A percentile compares a stretch with the other conserved stretches of the same genome.
Conservation (phyloP, 805 yeast species). For the Kazachstania martiniae region DNA sequence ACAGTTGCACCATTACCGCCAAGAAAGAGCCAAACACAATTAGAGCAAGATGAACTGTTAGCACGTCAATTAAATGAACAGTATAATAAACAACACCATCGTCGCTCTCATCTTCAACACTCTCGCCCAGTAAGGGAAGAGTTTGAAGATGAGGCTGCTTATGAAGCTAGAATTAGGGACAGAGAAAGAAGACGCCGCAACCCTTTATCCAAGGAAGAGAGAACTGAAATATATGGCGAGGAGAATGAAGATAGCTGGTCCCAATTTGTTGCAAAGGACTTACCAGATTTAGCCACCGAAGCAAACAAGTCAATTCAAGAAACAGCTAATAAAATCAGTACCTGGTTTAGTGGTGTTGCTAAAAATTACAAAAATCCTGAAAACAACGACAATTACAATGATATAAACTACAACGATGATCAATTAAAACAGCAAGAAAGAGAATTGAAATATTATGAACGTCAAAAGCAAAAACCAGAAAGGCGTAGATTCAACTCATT, state of each 20-base stretch:
- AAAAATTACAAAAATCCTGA: constrained; percentile 13
- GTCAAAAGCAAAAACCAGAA: constrained; percentile 8
- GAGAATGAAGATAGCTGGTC: constrained; percentile 43
- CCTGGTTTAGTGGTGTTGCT: constrained; percentile 61
- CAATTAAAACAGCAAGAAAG: constrained; percentile 12
- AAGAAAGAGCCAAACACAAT: constrained; percentile 31
- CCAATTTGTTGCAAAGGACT: constrained; percentile 44
- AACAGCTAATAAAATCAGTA: constrained; percentile 61
- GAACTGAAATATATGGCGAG: constrained; percentile 19
- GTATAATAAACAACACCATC: constrained; percentile 27
- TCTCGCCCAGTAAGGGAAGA: constrained; percentile 7
- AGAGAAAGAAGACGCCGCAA: constrained; percentile 15
- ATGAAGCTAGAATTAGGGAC: constrained; percentile 20
- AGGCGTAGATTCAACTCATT: constrained; percentile 24
- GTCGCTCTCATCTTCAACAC: constrained; percentile 4
- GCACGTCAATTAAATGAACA: constrained; percentile 74
- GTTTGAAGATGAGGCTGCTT: constrained; percentile 12
- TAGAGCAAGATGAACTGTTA: constrained; percentile 65
- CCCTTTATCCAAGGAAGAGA: constrained; percentile 8
- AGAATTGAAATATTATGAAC: constrained; percentile 8
- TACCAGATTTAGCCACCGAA: constrained; percentile 52
- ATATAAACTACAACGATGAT: constrained; percentile 1
- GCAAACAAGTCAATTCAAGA: constrained; percentile 71
- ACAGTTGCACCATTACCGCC: constrained; percentile 18
- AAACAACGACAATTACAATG: not conserved